phyloP scores from a whole-genome alignment of 2,329 filamentous ascomycete genomes.

The Dendryphion nanum region DNA sequence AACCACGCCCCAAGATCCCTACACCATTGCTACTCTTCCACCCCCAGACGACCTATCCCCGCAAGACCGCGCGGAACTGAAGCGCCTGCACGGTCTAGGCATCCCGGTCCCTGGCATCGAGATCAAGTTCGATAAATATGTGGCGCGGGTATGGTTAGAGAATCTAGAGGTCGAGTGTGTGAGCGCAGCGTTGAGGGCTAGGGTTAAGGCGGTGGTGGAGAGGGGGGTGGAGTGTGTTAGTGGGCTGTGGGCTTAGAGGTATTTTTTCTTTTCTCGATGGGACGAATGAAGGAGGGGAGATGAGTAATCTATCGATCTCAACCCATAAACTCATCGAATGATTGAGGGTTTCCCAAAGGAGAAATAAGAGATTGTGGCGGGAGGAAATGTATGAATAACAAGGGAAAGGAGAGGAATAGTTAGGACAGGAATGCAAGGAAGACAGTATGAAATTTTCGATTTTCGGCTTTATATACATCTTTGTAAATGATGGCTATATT shows the following conservation, averaged over 20 bases:
- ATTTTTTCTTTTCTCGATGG: not conserved
- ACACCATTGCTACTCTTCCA: not conserved
- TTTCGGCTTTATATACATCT: too few species aligned
- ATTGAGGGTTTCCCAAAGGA: too few species aligned
- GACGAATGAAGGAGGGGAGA: too few species aligned
- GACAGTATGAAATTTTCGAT: too few species aligned
- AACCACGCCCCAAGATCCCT: slow-evolving; percentile 1
- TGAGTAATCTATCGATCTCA: too few species aligned
- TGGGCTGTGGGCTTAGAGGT: slow-evolving; percentile 29
- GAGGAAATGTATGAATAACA: too few species aligned
- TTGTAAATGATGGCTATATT: too few species aligned
- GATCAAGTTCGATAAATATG: slow-evolving; percentile 83
- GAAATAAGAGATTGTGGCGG: too few species aligned
- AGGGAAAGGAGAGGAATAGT: too few species aligned
- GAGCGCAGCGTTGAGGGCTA: slow-evolving; percentile 74
- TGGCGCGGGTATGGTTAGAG: slow-evolving; percentile 89
- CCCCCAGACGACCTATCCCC: slow-evolving; percentile 2
- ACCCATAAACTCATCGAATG: too few species aligned
- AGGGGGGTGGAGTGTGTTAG: slow-evolving; percentile 78
- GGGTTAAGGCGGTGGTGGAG: slow-evolving; percentile 87
- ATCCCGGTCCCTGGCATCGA: slow-evolving; percentile 88
- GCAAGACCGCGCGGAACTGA: slow-evolving; percentile 58
- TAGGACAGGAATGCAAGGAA: too few species aligned
- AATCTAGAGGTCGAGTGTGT: slow-evolving; percentile 84
- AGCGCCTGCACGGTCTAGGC: slow-evolving; percentile 75